phyloP scores from a whole-genome alignment of 495 filamentous ascomycete genomes.

The Hyaloscypha bicolor region DNA sequence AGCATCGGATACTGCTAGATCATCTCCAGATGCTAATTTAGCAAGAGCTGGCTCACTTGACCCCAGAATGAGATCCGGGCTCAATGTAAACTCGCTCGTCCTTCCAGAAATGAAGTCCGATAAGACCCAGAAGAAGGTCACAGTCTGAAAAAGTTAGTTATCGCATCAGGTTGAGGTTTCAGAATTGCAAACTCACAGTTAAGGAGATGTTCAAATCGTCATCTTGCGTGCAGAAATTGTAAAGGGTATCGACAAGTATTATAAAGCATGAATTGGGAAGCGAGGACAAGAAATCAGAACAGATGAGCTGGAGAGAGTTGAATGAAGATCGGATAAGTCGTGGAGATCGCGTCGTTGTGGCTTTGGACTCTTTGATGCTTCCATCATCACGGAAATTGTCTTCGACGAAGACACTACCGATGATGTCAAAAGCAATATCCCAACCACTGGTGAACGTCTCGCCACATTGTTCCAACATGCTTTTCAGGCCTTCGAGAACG shows the following conservation, averaged over 20 bases:
- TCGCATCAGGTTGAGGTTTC: neutral
- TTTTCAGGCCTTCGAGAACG: conserved; percentile 77
- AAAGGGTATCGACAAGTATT: conserved; percentile 84
- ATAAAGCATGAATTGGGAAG: conserved; percentile 79
- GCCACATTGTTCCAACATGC: conserved; percentile 84
- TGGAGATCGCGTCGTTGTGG: conserved; percentile 60
- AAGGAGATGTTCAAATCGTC: conserved; percentile 95
- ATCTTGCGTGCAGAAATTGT: conserved; percentile 80
- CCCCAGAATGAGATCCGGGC: conserved; percentile 50
- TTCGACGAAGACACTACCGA: conserved; percentile 76
- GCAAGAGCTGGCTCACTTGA: conserved; percentile 51
- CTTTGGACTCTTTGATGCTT: conserved; percentile 20
- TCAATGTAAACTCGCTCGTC: conserved; percentile 40
- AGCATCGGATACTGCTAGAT: conserved; percentile 53
- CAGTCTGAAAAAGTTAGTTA: conserved; percentile 55
- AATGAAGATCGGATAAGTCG: conserved; percentile 84
- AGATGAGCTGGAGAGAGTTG: conserved; percentile 85
- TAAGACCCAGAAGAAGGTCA: conserved; percentile 93
- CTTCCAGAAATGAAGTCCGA: conserved; percentile 76
- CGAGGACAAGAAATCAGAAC: conserved; percentile 86
- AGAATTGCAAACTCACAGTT: conserved; percentile 55
- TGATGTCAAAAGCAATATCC: conserved; percentile 82
- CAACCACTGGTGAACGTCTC: conserved; percentile 81
- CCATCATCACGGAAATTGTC: conserved; percentile 34
- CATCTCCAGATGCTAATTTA: conserved; percentile 51